Evolutionary conservation across 306 rosid species (phyloP).

Genomic region (Delonix regia): DNA sequence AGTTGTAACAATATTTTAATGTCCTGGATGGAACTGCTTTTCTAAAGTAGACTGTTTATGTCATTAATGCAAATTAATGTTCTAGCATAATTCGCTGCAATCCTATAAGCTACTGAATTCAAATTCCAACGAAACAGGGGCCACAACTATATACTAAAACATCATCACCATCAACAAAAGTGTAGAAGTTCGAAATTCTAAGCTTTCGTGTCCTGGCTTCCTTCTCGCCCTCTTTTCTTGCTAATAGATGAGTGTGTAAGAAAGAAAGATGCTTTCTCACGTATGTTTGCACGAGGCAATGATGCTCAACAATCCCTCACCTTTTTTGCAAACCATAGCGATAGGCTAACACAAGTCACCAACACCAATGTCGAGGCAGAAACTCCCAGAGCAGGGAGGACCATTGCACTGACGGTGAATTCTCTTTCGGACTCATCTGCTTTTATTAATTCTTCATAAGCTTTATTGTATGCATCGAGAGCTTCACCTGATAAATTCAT

Average conservation of each 20-base stretch:
- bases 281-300: no score
- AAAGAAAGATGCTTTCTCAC: no score
- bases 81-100: no score
- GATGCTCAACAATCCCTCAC: not conserved
- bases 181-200: not conserved
- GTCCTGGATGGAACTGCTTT: no score
- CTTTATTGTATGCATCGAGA: conserved; percentile 61
- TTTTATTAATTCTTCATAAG: conserved; percentile 13
- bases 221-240: not conserved
- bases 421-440: conserved; percentile 59
- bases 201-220: not conserved
- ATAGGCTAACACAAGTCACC: not conserved
- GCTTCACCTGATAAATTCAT: conserved; percentile 69
- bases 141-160: no score
- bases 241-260: not conserved
- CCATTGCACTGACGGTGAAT: not conserved
- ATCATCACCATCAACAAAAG: no score
- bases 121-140: no score
- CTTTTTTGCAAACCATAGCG: not conserved
- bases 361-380: not conserved
- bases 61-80: no score
- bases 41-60: no score
- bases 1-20: no score
- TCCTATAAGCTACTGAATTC: no score
- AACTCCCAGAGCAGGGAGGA: not conserved